Evolutionary conservation across 495 filamentous ascomycete species (phyloP), one percentile per base, ranked within the genome.

Genomic region (Trichocladium uniseriatum): DNA sequence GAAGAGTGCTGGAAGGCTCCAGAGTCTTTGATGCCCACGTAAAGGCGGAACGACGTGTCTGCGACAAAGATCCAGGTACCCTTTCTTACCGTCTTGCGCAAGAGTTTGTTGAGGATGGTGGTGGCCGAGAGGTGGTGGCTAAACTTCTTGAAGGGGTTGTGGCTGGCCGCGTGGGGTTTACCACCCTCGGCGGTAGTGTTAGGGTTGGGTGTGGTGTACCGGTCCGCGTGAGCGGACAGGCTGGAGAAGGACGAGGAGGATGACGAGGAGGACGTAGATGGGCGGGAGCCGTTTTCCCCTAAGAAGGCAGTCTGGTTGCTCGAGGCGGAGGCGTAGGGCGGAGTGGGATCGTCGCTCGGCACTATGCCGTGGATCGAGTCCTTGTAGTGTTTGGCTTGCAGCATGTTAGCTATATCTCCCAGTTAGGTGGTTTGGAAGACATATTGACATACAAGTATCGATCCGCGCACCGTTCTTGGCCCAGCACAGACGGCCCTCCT

Each of bases 1-100:
- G 84, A 89, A 6, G 79, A 85, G 66, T 96, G 90, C 58, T 95
- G 90, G 60, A 96, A 96, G 7, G 84, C 79, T 22, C 90, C 90
- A 22, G 79, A 79, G 60, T 86, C 81, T 57, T 96, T 95, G 65
- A 96, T 92, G 38, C 87, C 89, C 32, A 95, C 78, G 68, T 95
- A 95, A 0, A 95, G 71, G 7, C 90, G 79, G 57, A 87, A 91
- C 2, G 80, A 84, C 0, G 87, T 91, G 66, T 96, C 89, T 28
- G 83, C 82, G 18, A 86, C 89, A 58, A 94, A 95, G 35, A 95
- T 90, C 89, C 89, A 95, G 27, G 83, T 90, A 57, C 85, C 86
- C 53, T 82, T 86, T 57, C 78, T 79, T 6, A 84, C 79, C 2
- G 81, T 76, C 40, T 81, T 82, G 31, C 84, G 77, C 3, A 89